Evolutionary conservation across 202 grass and related monocot genomes (phyloP).

Genomic region (Bolboschoenoplectus hybrid): DNA sequence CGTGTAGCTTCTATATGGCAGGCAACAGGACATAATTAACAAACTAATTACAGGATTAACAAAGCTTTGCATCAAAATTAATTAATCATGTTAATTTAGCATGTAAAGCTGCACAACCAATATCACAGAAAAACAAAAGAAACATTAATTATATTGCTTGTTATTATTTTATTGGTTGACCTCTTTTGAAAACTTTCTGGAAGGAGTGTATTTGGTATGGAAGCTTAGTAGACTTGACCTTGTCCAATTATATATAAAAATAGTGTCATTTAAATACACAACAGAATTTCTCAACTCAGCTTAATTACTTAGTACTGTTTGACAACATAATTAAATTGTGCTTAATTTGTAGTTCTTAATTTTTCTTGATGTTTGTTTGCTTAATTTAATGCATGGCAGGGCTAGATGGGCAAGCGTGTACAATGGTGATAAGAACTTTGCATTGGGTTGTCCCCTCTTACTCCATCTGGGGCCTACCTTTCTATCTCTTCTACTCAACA

Average conservation of each 20-base stretch:
- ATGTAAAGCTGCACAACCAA: not conserved
- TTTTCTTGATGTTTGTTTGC: not conserved
- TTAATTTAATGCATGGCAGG: conserved; percentile 40
- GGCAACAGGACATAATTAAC: no score
- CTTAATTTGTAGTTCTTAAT: not conserved
- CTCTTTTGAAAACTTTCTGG: not conserved
- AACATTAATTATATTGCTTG: not conserved
- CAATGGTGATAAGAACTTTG: conserved; percentile 80
- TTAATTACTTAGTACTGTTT: not conserved
- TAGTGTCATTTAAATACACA: no score
- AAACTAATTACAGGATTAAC: not conserved
- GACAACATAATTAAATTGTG: not conserved
- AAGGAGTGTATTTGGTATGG: no score
- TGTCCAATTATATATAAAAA: no score
- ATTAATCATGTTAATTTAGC: not conserved
- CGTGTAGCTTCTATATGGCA: not conserved
- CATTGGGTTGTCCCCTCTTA: conserved; percentile 96
- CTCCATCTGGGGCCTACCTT: conserved; percentile 89
- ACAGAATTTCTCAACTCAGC: not conserved
- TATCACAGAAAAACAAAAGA: not conserved
- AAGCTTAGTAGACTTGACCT: no score
- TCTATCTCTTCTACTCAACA: conserved; percentile 90
- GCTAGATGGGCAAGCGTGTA: conserved; percentile 66
- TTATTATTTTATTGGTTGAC: conserved; percentile 37
- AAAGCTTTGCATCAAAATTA: not conserved